Evolutionary conservation across 345 rosid genomes (phyloP).

Genomic region (Nephelium lappaceum): DNA sequence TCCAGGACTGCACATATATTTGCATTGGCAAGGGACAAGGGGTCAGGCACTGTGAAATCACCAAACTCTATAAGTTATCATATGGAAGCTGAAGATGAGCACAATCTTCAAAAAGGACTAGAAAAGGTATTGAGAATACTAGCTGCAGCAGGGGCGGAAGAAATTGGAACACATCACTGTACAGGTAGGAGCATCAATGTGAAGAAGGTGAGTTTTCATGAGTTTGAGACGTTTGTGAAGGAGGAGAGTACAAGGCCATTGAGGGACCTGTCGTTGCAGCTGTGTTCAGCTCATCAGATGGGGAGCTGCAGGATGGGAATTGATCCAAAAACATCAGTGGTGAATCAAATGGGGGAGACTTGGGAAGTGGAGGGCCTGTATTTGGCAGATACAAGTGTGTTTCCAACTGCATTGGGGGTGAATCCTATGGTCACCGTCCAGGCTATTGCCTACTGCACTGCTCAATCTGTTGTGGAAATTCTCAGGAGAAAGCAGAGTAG

Average conservation of each 20-base stretch:
- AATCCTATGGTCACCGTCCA: conserved; percentile 90
- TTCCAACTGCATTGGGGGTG: conserved; percentile 85
- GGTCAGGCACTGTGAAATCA: conserved; percentile 55
- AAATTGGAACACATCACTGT: conserved; percentile 72
- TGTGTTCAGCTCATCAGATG: conserved; percentile 91
- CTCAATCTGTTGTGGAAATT: conserved; percentile 53
- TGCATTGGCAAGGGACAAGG: conserved; percentile 66
- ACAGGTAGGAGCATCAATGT: conserved; percentile 56
- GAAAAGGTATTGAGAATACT: conserved; percentile 66
- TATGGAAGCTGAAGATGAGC: conserved; percentile 52
- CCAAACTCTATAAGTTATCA: conserved; percentile 47
- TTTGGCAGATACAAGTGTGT: conserved; percentile 81
- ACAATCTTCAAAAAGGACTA: conserved; percentile 54
- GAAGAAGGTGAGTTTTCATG: conserved; percentile 38
- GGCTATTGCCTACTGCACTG: conserved; percentile 80
- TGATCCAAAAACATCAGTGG: conserved; percentile 56
- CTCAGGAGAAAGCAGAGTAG: conserved; percentile 44
- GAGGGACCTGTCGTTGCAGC: conserved; percentile 43
- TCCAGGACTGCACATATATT: conserved; percentile 74
- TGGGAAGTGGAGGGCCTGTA: conserved; percentile 79
- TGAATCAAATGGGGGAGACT: conserved; percentile 73
- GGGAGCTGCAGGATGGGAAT: conserved; percentile 90
- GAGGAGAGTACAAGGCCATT: conserved; percentile 62
- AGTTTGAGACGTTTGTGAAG: conserved; percentile 58
- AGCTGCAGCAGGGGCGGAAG: conserved; percentile 79